These are phyloP conservation scores for Candida caryicola DNA, from an alignment of 805 yeast genomes.

Conservation along the genomic window DNA sequence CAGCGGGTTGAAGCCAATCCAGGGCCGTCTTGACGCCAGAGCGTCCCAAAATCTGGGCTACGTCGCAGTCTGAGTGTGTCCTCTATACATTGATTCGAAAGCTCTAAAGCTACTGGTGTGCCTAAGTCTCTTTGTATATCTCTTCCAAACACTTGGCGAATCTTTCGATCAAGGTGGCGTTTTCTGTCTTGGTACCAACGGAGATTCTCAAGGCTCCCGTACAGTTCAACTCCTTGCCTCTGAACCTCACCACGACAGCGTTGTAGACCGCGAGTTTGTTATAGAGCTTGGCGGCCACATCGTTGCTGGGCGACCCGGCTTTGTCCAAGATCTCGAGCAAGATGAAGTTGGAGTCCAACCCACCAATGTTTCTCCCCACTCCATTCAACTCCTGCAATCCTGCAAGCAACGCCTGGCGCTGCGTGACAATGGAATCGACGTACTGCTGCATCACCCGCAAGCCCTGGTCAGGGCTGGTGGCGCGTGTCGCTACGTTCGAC, in stretches of 20 bases:
- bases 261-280: constrained; percentile 65
- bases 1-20: too few relatives aligned
- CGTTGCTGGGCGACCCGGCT: constrained; percentile 63
- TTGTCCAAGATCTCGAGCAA: constrained; percentile 67
- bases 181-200: constrained; percentile 81
- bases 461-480: constrained; percentile 55
- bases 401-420: constrained; percentile 54
- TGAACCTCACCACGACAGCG: constrained; percentile 81
- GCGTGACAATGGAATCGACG: constrained; percentile 48
- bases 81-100: too few relatives aligned
- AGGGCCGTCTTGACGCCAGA: too few relatives aligned
- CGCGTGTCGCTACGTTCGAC: constrained; percentile 69
- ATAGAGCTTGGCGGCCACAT: constrained; percentile 65
- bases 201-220: constrained; percentile 84
- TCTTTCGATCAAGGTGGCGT: constrained; percentile 51
- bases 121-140: constrained; percentile 6
- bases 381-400: constrained; percentile 56
- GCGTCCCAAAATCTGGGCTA: too few relatives aligned
- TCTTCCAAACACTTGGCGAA: constrained; percentile 31
- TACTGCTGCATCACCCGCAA: constrained; percentile 55
- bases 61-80: too few relatives aligned
- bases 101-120: too few relatives aligned
- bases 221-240: constrained; percentile 91
- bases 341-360: constrained; percentile 81
- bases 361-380: constrained; percentile 77